These are phyloP conservation scores for Periconia digitata DNA, from an alignment of 2,329 filamentous ascomycete species.

Conservation along the genomic window DNA sequence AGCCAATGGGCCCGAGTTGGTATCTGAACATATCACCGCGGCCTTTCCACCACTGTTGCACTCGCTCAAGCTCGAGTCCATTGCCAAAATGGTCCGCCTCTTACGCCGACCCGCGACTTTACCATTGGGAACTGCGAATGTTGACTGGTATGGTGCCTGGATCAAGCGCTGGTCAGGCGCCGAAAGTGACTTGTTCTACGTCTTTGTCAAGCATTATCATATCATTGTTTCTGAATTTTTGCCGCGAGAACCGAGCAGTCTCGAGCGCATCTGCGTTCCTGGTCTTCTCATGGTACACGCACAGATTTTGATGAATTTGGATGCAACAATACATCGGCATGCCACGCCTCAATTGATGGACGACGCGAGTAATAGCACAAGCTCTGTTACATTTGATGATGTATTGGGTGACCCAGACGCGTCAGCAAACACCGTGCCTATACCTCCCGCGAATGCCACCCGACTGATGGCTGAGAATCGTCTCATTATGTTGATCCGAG, in stretches of 20 bases:
- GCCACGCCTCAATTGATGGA: conserved; percentile 41
- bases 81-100: conserved; percentile 60
- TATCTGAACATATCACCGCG: conserved; percentile 64
- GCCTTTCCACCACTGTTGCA: conserved; percentile 71
- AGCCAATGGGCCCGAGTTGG: conserved; percentile 52
- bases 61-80: conserved; percentile 61
- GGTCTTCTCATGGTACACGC: conserved; percentile 80
- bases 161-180: conserved; percentile 80
- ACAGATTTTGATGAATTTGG: conserved; percentile 76
- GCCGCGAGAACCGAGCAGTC: conserved; percentile 50
- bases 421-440: conserved; percentile 61
- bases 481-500: conserved; percentile 77
- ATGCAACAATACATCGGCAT: conserved; percentile 81
- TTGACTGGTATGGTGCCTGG: conserved; percentile 88
- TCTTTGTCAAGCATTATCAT: conserved; percentile 88
- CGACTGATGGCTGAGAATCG: conserved; percentile 88
- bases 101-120: conserved; percentile 67
- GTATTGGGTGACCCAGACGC: conserved; percentile 67
- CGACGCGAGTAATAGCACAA: conserved; percentile 40
- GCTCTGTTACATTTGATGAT: conserved; percentile 67
- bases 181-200: conserved; percentile 87
- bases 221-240: conserved; percentile 70
- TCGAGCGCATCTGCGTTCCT: conserved; percentile 67
- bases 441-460: conserved; percentile 69
- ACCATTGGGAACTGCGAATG: conserved; percentile 68